phyloP scores from a whole-genome alignment of 2,329 filamentous ascomycete species.

The Aspergillus hiratsukae region DNA sequence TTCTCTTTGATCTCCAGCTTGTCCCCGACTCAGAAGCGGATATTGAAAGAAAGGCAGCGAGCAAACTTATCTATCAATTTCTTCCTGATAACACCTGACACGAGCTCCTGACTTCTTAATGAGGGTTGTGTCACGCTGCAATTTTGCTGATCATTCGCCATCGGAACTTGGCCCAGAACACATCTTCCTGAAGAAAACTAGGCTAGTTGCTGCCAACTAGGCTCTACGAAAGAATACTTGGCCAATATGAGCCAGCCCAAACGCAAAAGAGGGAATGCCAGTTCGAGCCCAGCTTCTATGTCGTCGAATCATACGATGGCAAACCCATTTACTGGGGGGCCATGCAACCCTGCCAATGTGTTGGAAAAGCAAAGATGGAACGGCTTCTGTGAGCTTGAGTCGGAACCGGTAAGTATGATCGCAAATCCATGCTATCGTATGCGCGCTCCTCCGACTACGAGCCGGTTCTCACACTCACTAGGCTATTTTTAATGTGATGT shows the following conservation, averaged over 20 bases:
- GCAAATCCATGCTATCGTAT: neutral
- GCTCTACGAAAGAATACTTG: neutral
- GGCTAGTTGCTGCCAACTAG: neutral
- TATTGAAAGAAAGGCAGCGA: neutral
- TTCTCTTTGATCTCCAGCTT: neutral
- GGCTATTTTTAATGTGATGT: conserved; percentile 81
- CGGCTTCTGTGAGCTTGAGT: conserved; percentile 69
- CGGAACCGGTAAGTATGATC: conserved; percentile 66
- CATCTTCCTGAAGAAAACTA: neutral
- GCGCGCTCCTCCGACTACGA: neutral
- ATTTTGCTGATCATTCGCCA: neutral
- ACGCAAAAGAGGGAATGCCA: conserved; percentile 23
- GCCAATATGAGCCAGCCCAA: conserved; percentile 29
- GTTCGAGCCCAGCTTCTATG: conserved; percentile 9
- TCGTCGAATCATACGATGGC: conserved; percentile 9
- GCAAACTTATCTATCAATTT: neutral
- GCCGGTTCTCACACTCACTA: conserved; percentile 28
- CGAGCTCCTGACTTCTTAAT: neutral
- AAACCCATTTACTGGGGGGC: conserved; percentile 1
- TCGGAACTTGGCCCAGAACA: neutral
- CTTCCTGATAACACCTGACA: neutral
- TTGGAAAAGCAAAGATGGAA: conserved; percentile 42
- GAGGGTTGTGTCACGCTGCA: neutral
- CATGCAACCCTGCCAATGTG: conserved; percentile 27
- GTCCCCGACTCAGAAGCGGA: neutral